phyloP scores from a whole-genome alignment of 2,329 filamentous ascomycete genomes.

The Aspergillus fructus region DNA sequence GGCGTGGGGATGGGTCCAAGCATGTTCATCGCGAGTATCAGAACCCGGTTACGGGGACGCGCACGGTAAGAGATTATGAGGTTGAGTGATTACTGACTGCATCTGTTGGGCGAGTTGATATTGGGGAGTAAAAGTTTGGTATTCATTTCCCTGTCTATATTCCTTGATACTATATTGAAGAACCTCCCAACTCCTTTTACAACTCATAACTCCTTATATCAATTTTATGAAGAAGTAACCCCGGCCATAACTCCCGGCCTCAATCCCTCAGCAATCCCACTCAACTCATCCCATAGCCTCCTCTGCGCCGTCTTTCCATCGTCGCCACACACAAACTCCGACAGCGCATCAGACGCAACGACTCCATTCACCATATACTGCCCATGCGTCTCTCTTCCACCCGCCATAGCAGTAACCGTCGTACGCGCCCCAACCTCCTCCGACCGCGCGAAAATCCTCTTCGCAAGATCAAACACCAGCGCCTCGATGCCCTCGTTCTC shows the following conservation, averaged over 20 bases:
- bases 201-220: not conserved
- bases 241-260: conserved; percentile 36
- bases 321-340: conserved; percentile 39
- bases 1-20: not conserved
- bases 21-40: conserved; percentile 3
- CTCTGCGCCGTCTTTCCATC: conserved; percentile 40
- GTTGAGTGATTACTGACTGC: too few relatives aligned
- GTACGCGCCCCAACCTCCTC: conserved; percentile 52
- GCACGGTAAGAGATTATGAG: not conserved
- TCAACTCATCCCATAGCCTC: conserved; percentile 47
- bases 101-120: too few relatives aligned
- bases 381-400: conserved; percentile 47
- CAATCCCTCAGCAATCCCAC: conserved; percentile 42
- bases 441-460: conserved; percentile 40
- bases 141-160: not conserved
- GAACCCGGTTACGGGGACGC: not conserved
- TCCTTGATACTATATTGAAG: too few relatives aligned
- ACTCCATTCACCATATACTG: conserved; percentile 44
- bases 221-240: not conserved
- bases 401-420: conserved; percentile 38
- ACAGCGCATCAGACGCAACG: conserved; percentile 27
- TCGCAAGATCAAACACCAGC: conserved; percentile 4
- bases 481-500: conserved; percentile 25
- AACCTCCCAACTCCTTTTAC: too few relatives aligned
- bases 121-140: too few relatives aligned